Base-by-base conservation (phyloP, 176 grass and related monocot species). In the Oropetium thomaeum region DNA sequence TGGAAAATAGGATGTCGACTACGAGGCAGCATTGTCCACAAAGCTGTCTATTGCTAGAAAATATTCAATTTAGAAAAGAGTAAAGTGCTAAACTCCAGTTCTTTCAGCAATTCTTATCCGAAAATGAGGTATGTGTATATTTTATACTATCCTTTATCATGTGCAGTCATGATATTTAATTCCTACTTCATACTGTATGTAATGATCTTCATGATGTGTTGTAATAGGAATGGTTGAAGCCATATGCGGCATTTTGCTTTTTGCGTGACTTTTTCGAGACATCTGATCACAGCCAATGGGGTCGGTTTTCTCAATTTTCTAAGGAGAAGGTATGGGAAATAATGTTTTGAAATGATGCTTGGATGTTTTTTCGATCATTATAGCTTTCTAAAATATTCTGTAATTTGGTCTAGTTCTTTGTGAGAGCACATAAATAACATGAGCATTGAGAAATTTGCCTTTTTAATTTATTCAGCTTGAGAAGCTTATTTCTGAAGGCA, bases 201-300 rank as follows among this genome's bases (percentile, higher is more conserved):
- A 54, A n/a, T 73, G 31, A 31, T 59, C 43, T 65, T 20, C 19
- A 22, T 73, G 55, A 34, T 26, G 32, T 82, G 62, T 52, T 83
- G 58, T 26, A 90, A 84, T 85, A 97, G 95, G 91, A 86, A 87
- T 97, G 95, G 95, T 79, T 97, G 86, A 97, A 97, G 77, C 95
- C 91, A 78, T 97, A 97, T 89, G 95, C 88, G 65, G 91, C 95
- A 65, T 97, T 93, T 92, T 93, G 95, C 78, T 93, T 91, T 85
- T 72, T 97, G 63, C 83, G 88, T 42, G 95, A 97, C 81, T 97
- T 97, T 73, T 97, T 97, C 27, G 95, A 93, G 70, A 97, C 91
- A 66, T 97, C 95, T 58, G 95, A 97, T 61, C 95, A 93, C 79
- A 93, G 87, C 38, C 95, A 93, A 64, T 97, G 95, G 95, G 91